Evolutionary conservation across 345 rosid species (phyloP).

Genomic region (Melaleuca alternifolia): DNA sequence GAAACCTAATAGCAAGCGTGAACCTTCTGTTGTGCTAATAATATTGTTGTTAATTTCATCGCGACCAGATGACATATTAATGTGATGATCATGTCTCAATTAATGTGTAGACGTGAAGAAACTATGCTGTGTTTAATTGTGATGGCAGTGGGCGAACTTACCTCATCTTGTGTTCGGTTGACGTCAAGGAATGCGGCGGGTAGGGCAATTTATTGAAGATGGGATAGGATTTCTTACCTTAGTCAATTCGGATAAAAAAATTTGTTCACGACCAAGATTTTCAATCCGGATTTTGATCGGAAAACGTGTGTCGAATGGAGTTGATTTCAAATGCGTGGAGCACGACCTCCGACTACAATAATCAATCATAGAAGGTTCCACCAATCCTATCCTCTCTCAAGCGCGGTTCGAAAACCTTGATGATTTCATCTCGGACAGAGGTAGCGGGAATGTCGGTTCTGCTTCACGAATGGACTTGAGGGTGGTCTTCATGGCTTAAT

Average conservation of each 20-base stretch:
- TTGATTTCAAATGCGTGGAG: background rate
- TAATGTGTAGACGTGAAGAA: background rate
- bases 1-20: background rate
- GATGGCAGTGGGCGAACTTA: background rate
- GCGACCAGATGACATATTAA: background rate
- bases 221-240: background rate
- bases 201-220: background rate
- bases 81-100: background rate
- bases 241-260: background rate
- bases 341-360: accelerated
- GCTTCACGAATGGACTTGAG: too few species aligned
- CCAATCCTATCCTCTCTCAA: background rate
- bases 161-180: background rate
- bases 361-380: background rate
- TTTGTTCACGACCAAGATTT: background rate
- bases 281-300: background rate
- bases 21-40: too few species aligned
- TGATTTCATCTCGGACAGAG: background rate
- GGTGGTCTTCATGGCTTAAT: too few species aligned
- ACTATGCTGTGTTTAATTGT: background rate
- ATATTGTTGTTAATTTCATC: background rate
- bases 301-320: background rate
- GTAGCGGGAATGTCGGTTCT: background rate
- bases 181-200: background rate
- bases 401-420: background rate